These are phyloP conservation scores for Tolypocladium tundrense DNA, from an alignment of 2,329 filamentous ascomycete genomes.

Conservation along the genomic window DNA sequence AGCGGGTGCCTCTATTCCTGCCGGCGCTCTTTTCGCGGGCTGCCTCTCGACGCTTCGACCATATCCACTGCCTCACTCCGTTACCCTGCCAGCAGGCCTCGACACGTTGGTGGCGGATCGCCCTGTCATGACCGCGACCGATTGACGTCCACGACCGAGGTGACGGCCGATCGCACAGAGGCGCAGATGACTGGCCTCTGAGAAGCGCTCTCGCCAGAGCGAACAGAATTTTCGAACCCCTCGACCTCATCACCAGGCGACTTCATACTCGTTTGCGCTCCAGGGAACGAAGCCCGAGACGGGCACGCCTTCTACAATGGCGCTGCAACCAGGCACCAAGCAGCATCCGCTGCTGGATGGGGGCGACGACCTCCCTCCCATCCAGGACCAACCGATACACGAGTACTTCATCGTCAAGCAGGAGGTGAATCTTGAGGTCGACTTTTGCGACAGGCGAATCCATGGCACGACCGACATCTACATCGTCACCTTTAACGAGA, in stretches of 20 bases:
- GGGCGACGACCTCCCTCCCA: conserved; percentile 20
- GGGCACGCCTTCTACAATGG: conserved; percentile 2
- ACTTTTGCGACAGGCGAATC: conserved; percentile 67
- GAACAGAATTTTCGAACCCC: not conserved
- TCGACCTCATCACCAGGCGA: not conserved
- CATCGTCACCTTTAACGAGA: conserved; percentile 53
- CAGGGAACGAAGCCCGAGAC: too few relatives aligned
- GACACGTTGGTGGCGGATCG: not conserved
- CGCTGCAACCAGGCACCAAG: not conserved
- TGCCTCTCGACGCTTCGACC: not conserved
- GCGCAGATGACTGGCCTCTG: not conserved
- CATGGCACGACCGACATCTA: conserved; percentile 74
- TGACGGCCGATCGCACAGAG: not conserved
- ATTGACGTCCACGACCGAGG: not conserved
- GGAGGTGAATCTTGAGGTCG: conserved; percentile 79
- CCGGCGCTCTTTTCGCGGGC: not conserved
- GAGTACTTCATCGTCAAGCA: conserved; percentile 61
- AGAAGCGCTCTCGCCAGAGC: not conserved
- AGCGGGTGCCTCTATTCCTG: not conserved
- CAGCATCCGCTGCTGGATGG: conserved; percentile 19
- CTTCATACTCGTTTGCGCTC: not conserved
- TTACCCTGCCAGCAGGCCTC: not conserved
- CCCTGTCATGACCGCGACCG: not conserved
- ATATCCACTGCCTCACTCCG: not conserved
- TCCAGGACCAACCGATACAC: conserved; percentile 24